Conservation (phyloP, 2,329 filamentous ascomycete species). For the Stylonectria norvegica region DNA sequence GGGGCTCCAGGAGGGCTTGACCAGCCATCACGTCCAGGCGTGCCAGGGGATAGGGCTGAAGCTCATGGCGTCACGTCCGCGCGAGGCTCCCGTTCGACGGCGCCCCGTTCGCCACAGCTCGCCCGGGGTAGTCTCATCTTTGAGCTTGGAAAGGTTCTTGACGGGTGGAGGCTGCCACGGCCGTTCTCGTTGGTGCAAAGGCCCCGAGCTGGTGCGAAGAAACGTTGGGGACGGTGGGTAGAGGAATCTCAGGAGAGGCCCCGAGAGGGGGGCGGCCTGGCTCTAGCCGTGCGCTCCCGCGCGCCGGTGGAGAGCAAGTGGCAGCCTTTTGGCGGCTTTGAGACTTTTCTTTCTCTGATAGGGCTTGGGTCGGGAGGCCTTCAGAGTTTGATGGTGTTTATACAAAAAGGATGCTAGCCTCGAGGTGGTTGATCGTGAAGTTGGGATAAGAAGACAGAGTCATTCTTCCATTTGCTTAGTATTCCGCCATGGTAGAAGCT, state of each 20-base stretch:
- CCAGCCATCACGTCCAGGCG: background rate
- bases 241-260: too few species aligned
- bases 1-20: too few species aligned
- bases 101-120: slow-evolving; percentile 25
- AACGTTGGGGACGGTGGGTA: too few species aligned
- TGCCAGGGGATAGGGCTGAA: slow-evolving; percentile 27
- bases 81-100: slow-evolving; percentile 24
- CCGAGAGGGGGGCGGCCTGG: slow-evolving; percentile 3
- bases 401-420: slow-evolving; percentile 33
- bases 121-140: slow-evolving; percentile 20
- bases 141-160: slow-evolving; percentile 23
- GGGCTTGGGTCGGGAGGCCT: slow-evolving; percentile 25
- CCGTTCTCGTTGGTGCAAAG: slow-evolving; percentile 18
- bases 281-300: slow-evolving; percentile 29
- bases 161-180: slow-evolving; percentile 20
- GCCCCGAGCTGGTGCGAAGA: too few species aligned
- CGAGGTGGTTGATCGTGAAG: too few species aligned
- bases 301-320: slow-evolving; percentile 17
- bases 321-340: slow-evolving; percentile 20
- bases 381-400: slow-evolving; percentile 25
- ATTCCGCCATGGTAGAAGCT: background rate
- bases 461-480: slow-evolving; percentile 1
- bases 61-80: background rate
- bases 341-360: slow-evolving; percentile 18
- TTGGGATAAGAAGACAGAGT: too few species aligned